Percentiles rank a stretch among this genome's conserved stretches.
phyloP scores from a whole-genome alignment of 116 monocot species.

The Trichopus zeylanicus region DNA sequence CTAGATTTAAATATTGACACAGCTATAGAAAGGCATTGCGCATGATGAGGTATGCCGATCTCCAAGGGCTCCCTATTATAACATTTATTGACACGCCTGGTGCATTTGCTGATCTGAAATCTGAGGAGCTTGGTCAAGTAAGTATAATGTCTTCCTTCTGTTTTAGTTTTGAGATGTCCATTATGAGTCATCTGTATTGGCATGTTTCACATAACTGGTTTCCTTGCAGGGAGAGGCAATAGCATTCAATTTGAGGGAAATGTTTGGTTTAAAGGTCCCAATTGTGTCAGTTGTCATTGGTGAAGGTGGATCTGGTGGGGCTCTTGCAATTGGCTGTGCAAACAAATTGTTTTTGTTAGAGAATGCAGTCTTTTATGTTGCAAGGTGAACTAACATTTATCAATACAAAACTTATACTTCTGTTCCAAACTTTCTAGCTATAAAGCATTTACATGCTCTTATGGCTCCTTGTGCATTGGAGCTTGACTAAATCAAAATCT shows the following conservation, averaged over 20 bases:
- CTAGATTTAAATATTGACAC: not conserved
- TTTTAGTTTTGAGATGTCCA: not conserved
- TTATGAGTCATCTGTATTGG: not conserved
- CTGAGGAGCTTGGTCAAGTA: conserved; percentile 90
- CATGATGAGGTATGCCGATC: conserved; percentile 89
- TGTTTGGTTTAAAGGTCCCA: conserved; percentile 88
- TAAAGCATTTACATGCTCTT: not conserved
- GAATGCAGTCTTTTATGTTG: conserved; percentile 90
- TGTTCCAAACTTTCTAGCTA: not conserved
- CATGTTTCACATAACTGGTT: not conserved
- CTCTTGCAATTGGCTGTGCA: conserved; percentile 90
- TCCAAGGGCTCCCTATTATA: conserved; percentile 83
- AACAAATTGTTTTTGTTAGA: conserved; percentile 88
- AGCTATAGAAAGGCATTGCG: conserved; percentile 87
- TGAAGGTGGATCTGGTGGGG: conserved; percentile 98
- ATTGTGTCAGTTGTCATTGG: conserved; percentile 81
- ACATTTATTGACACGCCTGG: conserved; percentile 95
- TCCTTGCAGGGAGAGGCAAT: conserved; percentile 84
- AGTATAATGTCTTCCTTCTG: conserved; percentile 12
- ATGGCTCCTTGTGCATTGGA: not conserved
- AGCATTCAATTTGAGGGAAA: conserved; percentile 69
- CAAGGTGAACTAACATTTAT: conserved; percentile 38
- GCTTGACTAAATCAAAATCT: not conserved
- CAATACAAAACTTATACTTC: not conserved
- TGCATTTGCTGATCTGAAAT: conserved; percentile 91